These are phyloP conservation scores for Cryptosporidium tyzzeri DNA, from an alignment of 169 alveolate species.

Conservation along the genomic window DNA sequence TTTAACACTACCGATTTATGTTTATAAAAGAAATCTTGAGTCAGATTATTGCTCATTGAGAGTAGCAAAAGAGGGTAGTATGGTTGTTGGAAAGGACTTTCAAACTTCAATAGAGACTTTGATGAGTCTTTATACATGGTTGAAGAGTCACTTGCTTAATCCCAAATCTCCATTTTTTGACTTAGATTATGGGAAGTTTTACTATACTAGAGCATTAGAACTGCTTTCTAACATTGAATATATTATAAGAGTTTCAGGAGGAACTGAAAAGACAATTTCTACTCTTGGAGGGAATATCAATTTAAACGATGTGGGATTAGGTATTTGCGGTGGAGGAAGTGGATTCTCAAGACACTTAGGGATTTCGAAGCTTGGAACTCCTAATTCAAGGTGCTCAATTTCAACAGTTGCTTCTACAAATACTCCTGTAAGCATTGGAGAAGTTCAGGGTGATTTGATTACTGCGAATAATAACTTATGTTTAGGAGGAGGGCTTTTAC, in stretches of 20 bases:
- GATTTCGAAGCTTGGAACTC: slow-evolving; percentile 49
- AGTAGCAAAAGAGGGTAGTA: neutral
- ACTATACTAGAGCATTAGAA: slow-evolving; percentile 36
- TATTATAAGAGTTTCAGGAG: slow-evolving; percentile 29
- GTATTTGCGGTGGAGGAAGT: slow-evolving; percentile 1
- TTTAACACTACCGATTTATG: slow-evolving; percentile 47
- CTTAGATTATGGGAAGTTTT: slow-evolving; percentile 48
- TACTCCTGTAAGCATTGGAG: slow-evolving; percentile 54
- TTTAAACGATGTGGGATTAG: slow-evolving; percentile 20
- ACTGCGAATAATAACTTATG: neutral
- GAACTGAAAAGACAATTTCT: neutral
- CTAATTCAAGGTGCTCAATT: slow-evolving; percentile 66
- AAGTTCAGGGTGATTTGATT: slow-evolving; percentile 3
- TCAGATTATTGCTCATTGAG: neutral
- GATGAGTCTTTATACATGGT: slow-evolving; percentile 52
- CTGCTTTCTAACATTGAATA: slow-evolving; percentile 59
- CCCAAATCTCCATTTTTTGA: slow-evolving; percentile 55
- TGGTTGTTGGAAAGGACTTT: slow-evolving; percentile 39
- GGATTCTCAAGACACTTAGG: slow-evolving; percentile 41
- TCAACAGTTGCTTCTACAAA: slow-evolving; percentile 52
- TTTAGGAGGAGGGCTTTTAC: neutral
- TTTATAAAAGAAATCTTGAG: slow-evolving; percentile 15
- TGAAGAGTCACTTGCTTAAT: slow-evolving; percentile 29
- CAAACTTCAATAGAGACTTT: slow-evolving; percentile 15
- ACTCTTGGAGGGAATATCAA: neutral